These are phyloP conservation scores for Globisporangium echinulatum DNA, from an alignment of 352 stramenopile genomes.

Conservation along the genomic window DNA sequence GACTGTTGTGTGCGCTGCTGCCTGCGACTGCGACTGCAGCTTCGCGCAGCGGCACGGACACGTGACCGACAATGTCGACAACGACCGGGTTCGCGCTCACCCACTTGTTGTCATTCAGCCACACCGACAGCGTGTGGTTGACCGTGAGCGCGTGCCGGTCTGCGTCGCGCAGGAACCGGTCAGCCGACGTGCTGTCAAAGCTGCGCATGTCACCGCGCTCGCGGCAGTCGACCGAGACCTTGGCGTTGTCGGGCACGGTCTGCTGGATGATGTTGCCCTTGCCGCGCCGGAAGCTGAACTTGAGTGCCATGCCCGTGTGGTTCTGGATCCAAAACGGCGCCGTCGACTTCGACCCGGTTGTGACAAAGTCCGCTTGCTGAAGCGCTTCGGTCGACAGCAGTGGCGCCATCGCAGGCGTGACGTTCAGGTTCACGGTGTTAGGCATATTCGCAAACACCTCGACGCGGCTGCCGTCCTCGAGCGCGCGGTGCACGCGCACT, in stretches of 20 bases:
- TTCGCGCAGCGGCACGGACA: conserved; percentile 74
- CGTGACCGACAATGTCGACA: conserved; percentile 83
- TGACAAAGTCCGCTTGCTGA: conserved; percentile 82
- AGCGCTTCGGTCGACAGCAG: conserved; percentile 75
- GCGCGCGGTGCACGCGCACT: conserved; percentile 56
- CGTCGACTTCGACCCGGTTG: conserved; percentile 78
- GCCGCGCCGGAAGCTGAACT: conserved; percentile 84
- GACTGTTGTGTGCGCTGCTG: background rate
- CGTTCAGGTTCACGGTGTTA: conserved; percentile 84
- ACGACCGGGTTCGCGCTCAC: conserved; percentile 82
- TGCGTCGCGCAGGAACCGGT: conserved; percentile 66
- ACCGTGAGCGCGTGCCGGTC: conserved; percentile 74
- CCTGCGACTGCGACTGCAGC: conserved; percentile 21
- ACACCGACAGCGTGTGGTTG: conserved; percentile 85
- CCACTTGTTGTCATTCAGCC: conserved; percentile 83
- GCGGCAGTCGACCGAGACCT: conserved; percentile 79
- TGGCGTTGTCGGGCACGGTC: conserved; percentile 50
- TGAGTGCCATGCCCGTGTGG: conserved; percentile 72
- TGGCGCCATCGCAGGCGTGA: conserved; percentile 83
- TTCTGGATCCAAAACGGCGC: conserved; percentile 89
- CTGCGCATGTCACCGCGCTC: conserved; percentile 84
- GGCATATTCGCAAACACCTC: conserved; percentile 80
- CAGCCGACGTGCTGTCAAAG: conserved; percentile 77
- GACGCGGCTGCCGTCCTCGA: conserved; percentile 66
- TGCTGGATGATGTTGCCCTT: conserved; percentile 78